Evolutionary conservation across 805 yeast genomes (phyloP), one percentile per base, ranked within the genome.

Genomic region (Saturnispora zaruensis): DNA sequence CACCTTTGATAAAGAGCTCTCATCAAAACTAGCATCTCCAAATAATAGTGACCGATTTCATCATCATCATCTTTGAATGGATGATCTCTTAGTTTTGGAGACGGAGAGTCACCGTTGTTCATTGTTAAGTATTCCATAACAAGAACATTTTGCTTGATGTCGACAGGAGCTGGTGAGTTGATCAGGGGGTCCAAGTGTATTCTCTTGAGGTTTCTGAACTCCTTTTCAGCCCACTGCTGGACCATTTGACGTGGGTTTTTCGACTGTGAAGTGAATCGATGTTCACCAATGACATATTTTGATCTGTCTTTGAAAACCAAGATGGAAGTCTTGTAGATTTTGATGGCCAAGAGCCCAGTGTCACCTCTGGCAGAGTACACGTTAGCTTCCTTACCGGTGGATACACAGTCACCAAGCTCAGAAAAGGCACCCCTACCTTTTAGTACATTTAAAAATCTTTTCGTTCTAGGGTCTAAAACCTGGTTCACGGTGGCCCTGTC

Each of bases 361-460:
- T 71, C 74, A 52, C 71, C 73, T 13, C 67, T 58, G 14, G 59
- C 60, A 11, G 95, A 96, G 64, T 93, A 93, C 0, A 93, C 97
- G 61, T 93, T 93, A n/a, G 99, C 99, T 66, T 93, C 99, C 65
- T 93, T 93, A 44, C 99, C 99, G 0, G 99, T 93, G 59, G 93
- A 82, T 45, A 93, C 74, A 64, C 98, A 93, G 11, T 99, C 99
- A 59, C 90, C 87, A 59, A 93, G 82, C 57, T 85, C 80, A 2
- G 93, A 80, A 32, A 93, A 79, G 5, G 87, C 76, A 4, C 96
- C 96, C 58, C 86, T 82, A 60, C 82, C 86, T 65, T 87, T 82
- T 64, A 93, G 73, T 53, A 87, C 87, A 48, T 82, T 81, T 49
- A 93, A 72, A 61, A 91, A 91, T 58, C 79, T 73, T 70, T 90